A percentile compares a stretch with the other conserved stretches of the same genome.
Conservation (phyloP, 208 protist species). For the Leishmania aethiopica region DNA sequence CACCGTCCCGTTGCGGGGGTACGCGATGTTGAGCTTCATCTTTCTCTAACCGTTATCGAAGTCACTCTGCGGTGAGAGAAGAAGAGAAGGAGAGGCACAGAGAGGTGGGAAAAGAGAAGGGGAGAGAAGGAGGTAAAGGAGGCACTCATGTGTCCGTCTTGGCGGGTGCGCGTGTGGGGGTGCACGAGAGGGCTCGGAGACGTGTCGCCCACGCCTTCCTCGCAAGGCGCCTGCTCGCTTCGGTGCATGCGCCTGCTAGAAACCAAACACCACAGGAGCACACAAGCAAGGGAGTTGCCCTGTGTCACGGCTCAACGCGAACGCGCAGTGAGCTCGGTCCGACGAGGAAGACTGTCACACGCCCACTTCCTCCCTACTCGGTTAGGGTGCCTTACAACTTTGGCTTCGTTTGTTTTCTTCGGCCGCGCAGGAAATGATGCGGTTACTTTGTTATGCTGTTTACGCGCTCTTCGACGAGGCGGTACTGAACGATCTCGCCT, state of each 20-base stretch:
- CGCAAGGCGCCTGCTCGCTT: not conserved
- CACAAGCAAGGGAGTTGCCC: not conserved
- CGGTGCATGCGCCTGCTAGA: not conserved
- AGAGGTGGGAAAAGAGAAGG: not conserved
- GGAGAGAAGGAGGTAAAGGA: not conserved
- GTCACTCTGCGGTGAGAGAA: not conserved
- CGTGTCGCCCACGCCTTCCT: not conserved
- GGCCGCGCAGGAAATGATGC: not conserved
- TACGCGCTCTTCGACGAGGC: not conserved
- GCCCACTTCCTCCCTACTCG: not conserved
- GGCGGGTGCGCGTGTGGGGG: not conserved
- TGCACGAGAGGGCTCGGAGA: not conserved
- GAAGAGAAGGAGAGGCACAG: not conserved
- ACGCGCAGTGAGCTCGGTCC: not conserved
- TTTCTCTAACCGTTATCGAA: conserved; percentile 23
- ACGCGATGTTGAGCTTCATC: conserved; percentile 93
- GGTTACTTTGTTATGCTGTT: not conserved
- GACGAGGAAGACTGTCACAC: not conserved
- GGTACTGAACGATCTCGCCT: not conserved
- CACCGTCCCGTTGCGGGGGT: conserved; percentile 87
- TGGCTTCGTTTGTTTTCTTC: not conserved
- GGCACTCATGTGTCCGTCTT: not conserved
- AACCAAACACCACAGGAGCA: not conserved
- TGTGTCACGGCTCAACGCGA: not conserved
- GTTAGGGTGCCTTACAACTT: not conserved